These are phyloP conservation scores for Shiraia bambusicola DNA, from an alignment of 2,329 filamentous ascomycete species.

Conservation along the genomic window DNA sequence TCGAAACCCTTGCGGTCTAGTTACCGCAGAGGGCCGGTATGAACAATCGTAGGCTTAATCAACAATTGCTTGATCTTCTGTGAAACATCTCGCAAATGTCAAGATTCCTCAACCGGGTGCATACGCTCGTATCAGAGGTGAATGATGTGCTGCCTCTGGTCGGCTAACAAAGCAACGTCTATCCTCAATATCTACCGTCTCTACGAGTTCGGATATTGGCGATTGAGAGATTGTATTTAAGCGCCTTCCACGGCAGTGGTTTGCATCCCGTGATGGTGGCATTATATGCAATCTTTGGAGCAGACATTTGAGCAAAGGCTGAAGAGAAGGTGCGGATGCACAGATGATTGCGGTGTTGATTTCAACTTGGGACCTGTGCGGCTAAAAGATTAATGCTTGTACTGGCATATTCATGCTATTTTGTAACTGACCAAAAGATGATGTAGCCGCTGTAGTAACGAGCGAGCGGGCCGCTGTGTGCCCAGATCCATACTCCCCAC, in stretches of 20 bases:
- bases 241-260: constrained; percentile 9
- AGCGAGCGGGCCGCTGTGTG: constrained; percentile 4
- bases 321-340: constrained; percentile 25
- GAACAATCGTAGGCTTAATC: too few relatives aligned
- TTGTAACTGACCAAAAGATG: constrained; percentile 17
- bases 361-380: constrained; percentile 19
- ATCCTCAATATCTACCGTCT: too few relatives aligned
- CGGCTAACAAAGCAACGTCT: too few relatives aligned
- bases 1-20: too few relatives aligned
- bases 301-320: constrained; percentile 20
- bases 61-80: too few relatives aligned
- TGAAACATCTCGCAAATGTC: too few relatives aligned
- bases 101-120: too few relatives aligned
- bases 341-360: constrained; percentile 31
- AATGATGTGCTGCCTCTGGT: too few relatives aligned
- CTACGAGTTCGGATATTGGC: too few relatives aligned
- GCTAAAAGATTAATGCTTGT: neutral
- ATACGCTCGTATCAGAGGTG: too few relatives aligned
- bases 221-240: neutral
- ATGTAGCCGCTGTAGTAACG: constrained; percentile 29
- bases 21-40: too few relatives aligned
- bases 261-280: constrained; percentile 8
- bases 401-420: neutral
- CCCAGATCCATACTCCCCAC: constrained; percentile 23
- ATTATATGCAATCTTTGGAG: constrained; percentile 14